phyloP scores from a whole-genome alignment of 257 asterid genomes.

The Salvia miltiorrhiza region DNA sequence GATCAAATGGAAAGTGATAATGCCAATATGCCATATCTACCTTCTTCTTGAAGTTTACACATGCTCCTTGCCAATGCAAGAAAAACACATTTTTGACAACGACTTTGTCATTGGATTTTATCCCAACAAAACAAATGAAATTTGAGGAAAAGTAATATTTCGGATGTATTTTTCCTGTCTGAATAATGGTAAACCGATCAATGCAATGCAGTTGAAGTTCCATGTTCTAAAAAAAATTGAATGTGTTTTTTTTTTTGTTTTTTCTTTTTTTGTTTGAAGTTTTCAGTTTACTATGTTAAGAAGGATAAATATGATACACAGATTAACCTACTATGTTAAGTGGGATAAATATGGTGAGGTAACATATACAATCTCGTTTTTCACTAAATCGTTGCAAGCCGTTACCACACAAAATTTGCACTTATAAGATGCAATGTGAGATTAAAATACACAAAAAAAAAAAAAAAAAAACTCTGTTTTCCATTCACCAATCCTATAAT shows the following conservation, averaged over 20 bases:
- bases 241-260: neutral
- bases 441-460: neutral
- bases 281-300: neutral
- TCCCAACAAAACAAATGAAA: neutral
- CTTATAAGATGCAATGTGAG: neutral
- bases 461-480: neutral
- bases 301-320: neutral
- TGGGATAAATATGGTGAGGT: neutral
- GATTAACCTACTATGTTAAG: neutral
- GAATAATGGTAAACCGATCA: neutral
- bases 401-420: neutral
- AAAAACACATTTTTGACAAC: neutral
- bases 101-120: neutral
- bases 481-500: neutral
- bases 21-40: constrained; percentile 6
- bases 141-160: neutral
- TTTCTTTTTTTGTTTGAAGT: neutral
- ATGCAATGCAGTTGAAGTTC: neutral
- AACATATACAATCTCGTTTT: neutral
- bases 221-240: neutral
- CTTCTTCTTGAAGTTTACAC: neutral
- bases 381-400: neutral
- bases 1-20: neutral
- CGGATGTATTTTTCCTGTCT: neutral
- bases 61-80: neutral